Evolutionary conservation across 2,329 filamentous ascomycete genomes (phyloP), one percentile per base, ranked within the genome.

Genomic region (Botrytis porri): DNA sequence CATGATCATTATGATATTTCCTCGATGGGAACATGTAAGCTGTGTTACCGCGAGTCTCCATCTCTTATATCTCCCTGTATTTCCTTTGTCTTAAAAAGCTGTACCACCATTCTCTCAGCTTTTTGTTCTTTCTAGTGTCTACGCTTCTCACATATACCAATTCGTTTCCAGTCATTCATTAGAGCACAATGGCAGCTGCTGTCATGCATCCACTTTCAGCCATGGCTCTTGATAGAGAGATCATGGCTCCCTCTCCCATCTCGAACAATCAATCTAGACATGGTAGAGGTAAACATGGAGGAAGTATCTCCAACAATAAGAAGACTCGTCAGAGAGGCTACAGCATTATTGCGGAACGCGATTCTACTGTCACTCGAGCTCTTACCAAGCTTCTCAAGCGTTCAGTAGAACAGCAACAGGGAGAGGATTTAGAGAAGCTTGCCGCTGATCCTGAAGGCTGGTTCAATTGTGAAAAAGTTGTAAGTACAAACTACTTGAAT

Each of bases 351-450:
- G 83, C 84, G 72, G 83, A 84, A 66, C 79, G 82, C 63, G 83
- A 84, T 69, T 78, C 78, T 14, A 79, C 80, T 72, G 79, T 84
- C 67, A 80, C 81, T 75, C 84, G 84, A 78, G 83, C 83, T 35
- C 76, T 85, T 41, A 79, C 79, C 69, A 84, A 83, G 74, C 80
- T 84, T 41, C 76, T 85, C 69, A 84, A 84, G 79, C 80, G 83
- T 54, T 82, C 81, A 29, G 71, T 78, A 29, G 79, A 82, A 43
- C 76, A 81, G 35, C 81, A 83, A 67, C 79, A 81, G 65, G 82
- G 82, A 41, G 77, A 80, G 25, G 81, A 82, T 18, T 78, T 82
- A n/a, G 79, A 81, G 69, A 78, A 80, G 63, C 75, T 84, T 35
- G 78, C 83, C 45, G 81, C 81, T 35, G 80, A 83, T 70, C 76